phyloP scores from a whole-genome alignment of 1,284 basidiomycete genomes.

The Boletellus sp. region DNA sequence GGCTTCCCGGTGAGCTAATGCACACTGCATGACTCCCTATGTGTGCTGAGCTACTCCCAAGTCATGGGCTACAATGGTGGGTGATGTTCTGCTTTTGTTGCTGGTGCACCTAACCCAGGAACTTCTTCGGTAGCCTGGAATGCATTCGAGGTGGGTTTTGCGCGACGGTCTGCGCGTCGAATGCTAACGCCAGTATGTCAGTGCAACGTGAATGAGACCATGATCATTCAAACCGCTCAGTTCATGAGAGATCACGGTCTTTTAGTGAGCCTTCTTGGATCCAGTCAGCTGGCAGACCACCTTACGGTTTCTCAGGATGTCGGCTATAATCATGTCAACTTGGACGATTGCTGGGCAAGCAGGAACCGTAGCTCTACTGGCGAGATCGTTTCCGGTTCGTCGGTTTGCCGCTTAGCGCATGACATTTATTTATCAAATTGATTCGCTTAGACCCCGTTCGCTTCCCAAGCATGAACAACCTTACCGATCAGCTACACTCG shows the following conservation, averaged over 20 bases:
- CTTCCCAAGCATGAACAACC: conserved; percentile 44
- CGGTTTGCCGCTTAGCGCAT: conserved; percentile 24
- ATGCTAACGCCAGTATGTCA: conserved; percentile 5
- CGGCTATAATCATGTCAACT: conserved; percentile 52
- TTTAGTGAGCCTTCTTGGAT: conserved; percentile 28
- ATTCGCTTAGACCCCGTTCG: conserved; percentile 18
- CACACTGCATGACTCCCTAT: not conserved
- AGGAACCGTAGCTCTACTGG: conserved; percentile 45
- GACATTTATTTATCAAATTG: conserved; percentile 31
- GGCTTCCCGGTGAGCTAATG: conserved; percentile 25
- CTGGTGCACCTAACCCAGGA: not conserved
- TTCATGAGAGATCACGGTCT: conserved; percentile 49
- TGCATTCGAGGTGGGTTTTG: conserved; percentile 20
- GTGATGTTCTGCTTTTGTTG: not conserved
- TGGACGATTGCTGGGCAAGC: conserved; percentile 58
- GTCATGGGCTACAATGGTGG: conserved; percentile 34
- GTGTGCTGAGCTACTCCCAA: conserved; percentile 12
- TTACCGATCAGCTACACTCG: conserved; percentile 48
- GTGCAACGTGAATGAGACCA: conserved; percentile 39
- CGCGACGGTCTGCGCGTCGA: not conserved
- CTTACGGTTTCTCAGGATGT: conserved; percentile 36
- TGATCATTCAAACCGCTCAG: conserved; percentile 46
- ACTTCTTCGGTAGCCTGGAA: conserved; percentile 23
- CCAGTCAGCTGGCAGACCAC: not conserved
- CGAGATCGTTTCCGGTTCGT: conserved; percentile 43